These are phyloP conservation scores for Rhodotorula sphaerocarpa DNA, from an alignment of 768 basidiomycete species.

Conservation along the genomic window DNA sequence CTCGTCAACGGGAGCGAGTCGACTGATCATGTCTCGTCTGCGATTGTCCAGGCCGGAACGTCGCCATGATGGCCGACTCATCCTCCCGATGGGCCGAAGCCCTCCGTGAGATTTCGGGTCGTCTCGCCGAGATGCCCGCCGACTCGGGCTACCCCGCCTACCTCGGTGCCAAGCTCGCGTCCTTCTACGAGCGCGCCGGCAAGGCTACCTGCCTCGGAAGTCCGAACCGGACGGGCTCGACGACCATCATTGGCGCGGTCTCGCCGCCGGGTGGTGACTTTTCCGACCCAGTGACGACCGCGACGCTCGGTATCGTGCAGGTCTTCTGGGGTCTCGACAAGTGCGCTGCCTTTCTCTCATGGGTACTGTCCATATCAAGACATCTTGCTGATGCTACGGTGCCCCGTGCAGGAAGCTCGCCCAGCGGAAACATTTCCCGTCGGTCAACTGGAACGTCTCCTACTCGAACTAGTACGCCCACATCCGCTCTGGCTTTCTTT, in stretches of 20 bases:
- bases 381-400: no score
- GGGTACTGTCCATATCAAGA: no score
- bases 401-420: constrained; percentile 73
- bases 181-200: constrained; percentile 97
- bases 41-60: constrained; percentile 56
- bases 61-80: constrained; percentile 99
- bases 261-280: constrained; percentile 99
- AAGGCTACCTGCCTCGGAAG: constrained; percentile 88
- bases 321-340: constrained; percentile 99
- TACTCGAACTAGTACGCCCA: constrained; percentile 80
- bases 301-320: constrained; percentile 96
- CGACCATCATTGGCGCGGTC: constrained; percentile 97
- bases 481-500: background rate
- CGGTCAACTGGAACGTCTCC: constrained; percentile 99
- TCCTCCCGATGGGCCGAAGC: constrained; percentile 99
- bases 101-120: constrained; percentile 96
- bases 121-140: constrained; percentile 98
- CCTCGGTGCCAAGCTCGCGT: constrained; percentile 84
- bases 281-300: constrained; percentile 95
- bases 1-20: constrained; percentile 62
- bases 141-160: constrained; percentile 99
- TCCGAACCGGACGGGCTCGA: constrained; percentile 78
- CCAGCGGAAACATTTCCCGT: constrained; percentile 97
- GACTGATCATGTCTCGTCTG: constrained; percentile 98
- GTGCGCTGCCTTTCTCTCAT: background rate